phyloP scores from a whole-genome alignment of 179 eudicot genomes.

The Silene coronaria region DNA sequence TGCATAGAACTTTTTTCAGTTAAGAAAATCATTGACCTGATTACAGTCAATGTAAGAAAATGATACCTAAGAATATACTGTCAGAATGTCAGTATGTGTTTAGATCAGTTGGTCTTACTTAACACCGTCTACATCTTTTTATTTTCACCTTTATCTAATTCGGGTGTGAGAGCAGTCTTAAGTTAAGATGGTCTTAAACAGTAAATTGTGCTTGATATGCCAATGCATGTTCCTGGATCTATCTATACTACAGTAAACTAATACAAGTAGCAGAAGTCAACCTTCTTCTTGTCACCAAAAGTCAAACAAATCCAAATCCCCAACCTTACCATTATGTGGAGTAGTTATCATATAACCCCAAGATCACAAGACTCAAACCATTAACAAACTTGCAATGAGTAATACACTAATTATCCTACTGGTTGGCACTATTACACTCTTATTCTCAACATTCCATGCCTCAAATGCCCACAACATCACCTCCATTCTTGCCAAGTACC shows the following conservation, averaged over 20 bases:
- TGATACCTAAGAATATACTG: not conserved
- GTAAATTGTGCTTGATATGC: too few relatives aligned
- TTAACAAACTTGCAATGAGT: not conserved
- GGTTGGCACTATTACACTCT: not conserved
- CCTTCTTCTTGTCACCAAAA: conserved; percentile 1
- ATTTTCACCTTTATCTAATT: too few relatives aligned
- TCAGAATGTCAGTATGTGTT: not conserved
- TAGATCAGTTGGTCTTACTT: too few relatives aligned
- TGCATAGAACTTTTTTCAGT: too few relatives aligned
- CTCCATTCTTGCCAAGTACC: conserved; percentile 37
- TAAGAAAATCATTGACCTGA: not conserved
- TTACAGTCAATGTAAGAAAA: not conserved
- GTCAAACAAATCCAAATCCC: not conserved
- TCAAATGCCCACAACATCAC: conserved; percentile 56
- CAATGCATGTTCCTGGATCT: too few relatives aligned
- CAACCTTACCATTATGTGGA: not conserved
- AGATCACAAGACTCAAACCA: not conserved
- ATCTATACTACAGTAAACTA: too few relatives aligned
- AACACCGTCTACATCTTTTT: too few relatives aligned
- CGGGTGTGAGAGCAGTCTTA: too few relatives aligned
- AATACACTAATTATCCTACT: conserved; percentile 2
- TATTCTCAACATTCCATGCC: not conserved
- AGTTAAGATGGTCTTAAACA: too few relatives aligned
- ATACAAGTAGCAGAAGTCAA: conserved; percentile 9
- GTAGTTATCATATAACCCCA: not conserved